Evolutionary conservation across 192 early-diverging fungal genomes (phyloP), one percentile per base, ranked within the genome.

Genomic region (Geosiphon pyriformis): DNA sequence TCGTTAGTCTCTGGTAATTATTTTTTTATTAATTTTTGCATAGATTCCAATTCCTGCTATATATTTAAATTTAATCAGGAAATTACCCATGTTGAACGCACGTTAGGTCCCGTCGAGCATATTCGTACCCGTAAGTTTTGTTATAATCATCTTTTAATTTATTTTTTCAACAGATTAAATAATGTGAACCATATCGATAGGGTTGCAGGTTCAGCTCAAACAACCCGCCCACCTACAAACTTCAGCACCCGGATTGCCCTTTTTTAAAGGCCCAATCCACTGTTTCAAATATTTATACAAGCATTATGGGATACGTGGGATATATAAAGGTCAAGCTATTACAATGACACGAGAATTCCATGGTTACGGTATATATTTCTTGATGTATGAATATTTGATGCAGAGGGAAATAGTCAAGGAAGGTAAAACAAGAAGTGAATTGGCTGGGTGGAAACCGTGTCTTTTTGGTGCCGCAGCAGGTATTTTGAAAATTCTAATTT

Each of bases 281-380:
- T 90, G 89, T 61, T 83, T 94, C 59, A 72, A 79, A 12, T 83
- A 96, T 73, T 90, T 96, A 33, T 90, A 92, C 72, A 66, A 83
- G 10, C 59, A 71, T 49, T 77, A 94, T 71, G 94, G 94, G 11
- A 71, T 92, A 18, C 61, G 70, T 10, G 94, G 91, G 22, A 79
- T 98, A 31, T 98, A 90, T 85, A 93, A 94, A 76, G 96, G 93
- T 11, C 93, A 95, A 78, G 75, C 73, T 15, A 83, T 94, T 33
- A 98, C 96, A 0, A 67, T 94, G 53, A 69, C 88, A 8, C 83
- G 96, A 51, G 96, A 98, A 79, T 89, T 92, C 78, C 82, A 90
- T 54, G 96, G 94, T 32, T 96, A 94, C 67, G 94, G 92, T 55
- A 87, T 88, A 55, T 98, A 98, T 78, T 98, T 98, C 74, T 76